These are phyloP conservation scores for Gleditsia sinensis DNA, from an alignment of 306 rosid genomes.

Conservation along the genomic window DNA sequence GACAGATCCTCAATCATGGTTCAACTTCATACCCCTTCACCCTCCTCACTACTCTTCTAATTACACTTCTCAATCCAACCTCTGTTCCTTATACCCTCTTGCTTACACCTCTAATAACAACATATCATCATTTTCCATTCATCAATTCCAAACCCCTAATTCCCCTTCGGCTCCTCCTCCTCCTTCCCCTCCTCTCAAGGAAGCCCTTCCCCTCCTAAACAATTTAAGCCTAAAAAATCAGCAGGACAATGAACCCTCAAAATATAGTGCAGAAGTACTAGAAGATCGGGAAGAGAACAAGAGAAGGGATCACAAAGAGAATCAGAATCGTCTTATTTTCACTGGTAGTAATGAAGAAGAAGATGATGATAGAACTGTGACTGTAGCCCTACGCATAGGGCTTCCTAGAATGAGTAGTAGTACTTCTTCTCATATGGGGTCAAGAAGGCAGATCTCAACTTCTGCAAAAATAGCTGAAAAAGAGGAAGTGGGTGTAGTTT, in stretches of 20 bases:
- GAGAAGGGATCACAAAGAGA: background rate
- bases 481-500: constrained; percentile 23
- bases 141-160: constrained; percentile 19
- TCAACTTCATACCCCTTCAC: constrained; percentile 46
- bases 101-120: background rate
- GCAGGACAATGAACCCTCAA: constrained; percentile 22
- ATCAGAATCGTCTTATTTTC: too few species aligned
- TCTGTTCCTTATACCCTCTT: constrained; percentile 4
- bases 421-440: constrained; percentile 33
- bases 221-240: constrained; percentile 28
- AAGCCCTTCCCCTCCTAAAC: constrained; percentile 70
- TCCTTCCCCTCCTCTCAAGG: constrained; percentile 44
- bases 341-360: too few species aligned
- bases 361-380: constrained; percentile 18
- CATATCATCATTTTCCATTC: background rate
- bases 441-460: constrained; percentile 21
- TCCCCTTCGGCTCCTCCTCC: constrained; percentile 23
- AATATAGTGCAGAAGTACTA: background rate
- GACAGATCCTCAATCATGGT: constrained; percentile 55
- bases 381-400: constrained; percentile 60
- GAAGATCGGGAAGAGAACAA: constrained; percentile 23
- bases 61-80: background rate
- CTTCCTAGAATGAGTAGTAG: too few species aligned
- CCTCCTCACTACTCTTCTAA: constrained; percentile 21
- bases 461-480: background rate